phyloP scores from a whole-genome alignment of 2,329 filamentous ascomycete species.

The Massarina eburnea region DNA sequence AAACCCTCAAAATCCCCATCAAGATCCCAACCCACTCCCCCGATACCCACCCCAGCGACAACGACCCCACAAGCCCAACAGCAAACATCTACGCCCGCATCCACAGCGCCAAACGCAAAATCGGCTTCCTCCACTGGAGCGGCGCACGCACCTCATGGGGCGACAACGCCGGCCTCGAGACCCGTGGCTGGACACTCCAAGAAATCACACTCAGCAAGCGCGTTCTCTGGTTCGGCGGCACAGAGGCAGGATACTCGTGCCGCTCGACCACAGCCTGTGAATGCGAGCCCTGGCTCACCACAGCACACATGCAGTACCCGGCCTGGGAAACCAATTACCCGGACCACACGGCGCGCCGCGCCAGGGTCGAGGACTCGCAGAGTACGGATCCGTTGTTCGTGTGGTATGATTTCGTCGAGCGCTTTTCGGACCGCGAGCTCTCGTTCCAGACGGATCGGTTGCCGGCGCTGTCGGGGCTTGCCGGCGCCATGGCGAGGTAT shows the following conservation, averaged over 20 bases:
- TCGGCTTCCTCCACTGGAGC: not conserved
- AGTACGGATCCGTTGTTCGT: not conserved
- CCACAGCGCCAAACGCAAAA: too few relatives aligned
- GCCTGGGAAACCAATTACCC: too few relatives aligned
- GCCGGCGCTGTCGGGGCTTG: slow-evolving; percentile 6
- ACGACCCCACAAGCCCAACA: too few relatives aligned
- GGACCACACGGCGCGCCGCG: too few relatives aligned
- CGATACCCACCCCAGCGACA: too few relatives aligned
- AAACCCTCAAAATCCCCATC: too few relatives aligned
- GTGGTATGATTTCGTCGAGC: not conserved
- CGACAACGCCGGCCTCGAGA: not conserved
- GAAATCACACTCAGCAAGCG: slow-evolving; percentile 4
- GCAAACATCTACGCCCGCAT: slow-evolving; percentile 13
- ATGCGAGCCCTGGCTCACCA: slow-evolving; percentile 1
- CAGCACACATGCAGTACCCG: too few relatives aligned
- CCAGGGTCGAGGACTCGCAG: not conserved
- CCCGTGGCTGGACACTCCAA: slow-evolving; percentile 10
- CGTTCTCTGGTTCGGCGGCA: slow-evolving; percentile 5
- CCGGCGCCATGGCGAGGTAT: not conserved
- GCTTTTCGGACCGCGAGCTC: not conserved
- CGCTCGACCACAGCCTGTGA: slow-evolving; percentile 4
- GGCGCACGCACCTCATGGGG: too few relatives aligned
- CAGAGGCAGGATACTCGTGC: slow-evolving; percentile 7
- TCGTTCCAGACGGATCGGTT: slow-evolving; percentile 1
- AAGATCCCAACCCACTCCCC: too few relatives aligned